Base-by-base conservation (phyloP, 257 asterid species). In the Gentiana straminea region DNA sequence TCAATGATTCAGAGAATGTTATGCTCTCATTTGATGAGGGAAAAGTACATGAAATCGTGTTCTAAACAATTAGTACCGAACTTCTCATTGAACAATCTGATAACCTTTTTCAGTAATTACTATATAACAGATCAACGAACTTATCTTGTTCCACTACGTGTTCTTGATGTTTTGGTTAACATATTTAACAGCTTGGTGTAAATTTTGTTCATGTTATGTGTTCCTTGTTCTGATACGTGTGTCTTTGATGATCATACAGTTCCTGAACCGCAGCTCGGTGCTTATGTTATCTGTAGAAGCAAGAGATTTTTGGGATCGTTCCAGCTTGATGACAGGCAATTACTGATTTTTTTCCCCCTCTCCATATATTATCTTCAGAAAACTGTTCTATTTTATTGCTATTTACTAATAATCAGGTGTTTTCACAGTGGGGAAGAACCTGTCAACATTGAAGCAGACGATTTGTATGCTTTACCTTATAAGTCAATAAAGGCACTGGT, bases 241-340 rank as follows among this genome's bases (percentile, higher is more conserved):
- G 24, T 24, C 24, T 65, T 24, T 39, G 35, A 35, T 9, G 43
- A 12, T 47, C 13, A 51, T 66, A 44, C 57, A 89, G 97, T 86
- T 72, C 89, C 89, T 2, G 94, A 80, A 81, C 96, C 94, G 44
- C 66, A 75, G 63, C 81, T 86, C 61, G 89, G 86, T 51, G 50
- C 78, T 37, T 86, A 82, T 39, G 90, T 86, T 7, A 68, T 90
- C 52, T 84, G 98, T 76, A 77, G 93, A 70, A 84, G 91, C 91
- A 84, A 84, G 82, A 84, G 63, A 73, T 73, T 64, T 59, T 66
- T 84, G 49, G 97, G 97, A 65, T 64, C 94, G 41, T 80, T 84
- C 64, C 94, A 86, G 68, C 94, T 91, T 50, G 94, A 83, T 53
- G 97, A 83, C 63, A 73, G 97, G 94, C 71, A 80, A 68, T 55